Conservation (phyloP, 2,329 filamentous ascomycete genomes). For the Fusarium tuaranense region DNA sequence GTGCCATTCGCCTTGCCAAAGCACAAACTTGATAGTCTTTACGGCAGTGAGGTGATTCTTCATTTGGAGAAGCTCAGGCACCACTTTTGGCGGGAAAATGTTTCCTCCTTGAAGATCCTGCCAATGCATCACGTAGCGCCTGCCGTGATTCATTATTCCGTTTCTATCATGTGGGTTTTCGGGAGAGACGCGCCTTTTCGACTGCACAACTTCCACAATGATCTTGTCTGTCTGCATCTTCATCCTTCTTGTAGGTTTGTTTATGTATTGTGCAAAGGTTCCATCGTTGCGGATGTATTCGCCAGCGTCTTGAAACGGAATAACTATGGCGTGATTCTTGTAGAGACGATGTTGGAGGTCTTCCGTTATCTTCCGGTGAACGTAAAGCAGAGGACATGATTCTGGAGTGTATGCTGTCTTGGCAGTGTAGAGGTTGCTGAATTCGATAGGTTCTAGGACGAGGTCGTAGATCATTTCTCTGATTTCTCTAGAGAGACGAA, state of each 20-base stretch:
- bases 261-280: background rate
- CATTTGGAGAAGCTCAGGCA: slow-evolving; percentile 1
- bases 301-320: slow-evolving; percentile 9
- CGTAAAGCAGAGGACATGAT: slow-evolving; percentile 4
- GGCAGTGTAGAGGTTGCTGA: background rate
- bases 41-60: background rate
- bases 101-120: background rate
- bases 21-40: slow-evolving; percentile 2
- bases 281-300: background rate
- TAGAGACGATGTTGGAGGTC: slow-evolving; percentile 10
- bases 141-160: background rate
- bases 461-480: slow-evolving; percentile 12
- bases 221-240: background rate
- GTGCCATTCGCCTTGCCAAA: background rate
- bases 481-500: slow-evolving; percentile 6
- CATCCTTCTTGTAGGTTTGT: background rate
- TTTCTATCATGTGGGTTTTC: background rate
- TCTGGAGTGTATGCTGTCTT: slow-evolving; percentile 8
- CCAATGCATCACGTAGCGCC: background rate
- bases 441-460: background rate
- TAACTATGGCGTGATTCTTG: slow-evolving; percentile 3
- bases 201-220: background rate
- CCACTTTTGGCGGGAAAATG: background rate
- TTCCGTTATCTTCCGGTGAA: background rate
- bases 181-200: background rate